phyloP scores from a whole-genome alignment of 208 protist species.

The Leishmania braziliensis region DNA sequence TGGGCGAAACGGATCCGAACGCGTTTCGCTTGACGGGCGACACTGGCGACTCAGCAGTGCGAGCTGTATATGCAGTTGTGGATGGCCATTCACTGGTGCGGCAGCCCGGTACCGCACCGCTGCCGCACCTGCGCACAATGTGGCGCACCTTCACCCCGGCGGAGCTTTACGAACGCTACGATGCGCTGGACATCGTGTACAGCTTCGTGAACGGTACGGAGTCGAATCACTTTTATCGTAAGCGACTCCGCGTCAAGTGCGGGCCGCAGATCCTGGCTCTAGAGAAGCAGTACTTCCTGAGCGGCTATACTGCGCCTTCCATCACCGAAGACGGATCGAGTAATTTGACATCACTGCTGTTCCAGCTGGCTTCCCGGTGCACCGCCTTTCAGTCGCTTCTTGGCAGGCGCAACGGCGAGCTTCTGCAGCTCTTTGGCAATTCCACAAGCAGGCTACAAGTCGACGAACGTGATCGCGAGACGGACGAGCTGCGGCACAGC shows the following conservation, averaged over 20 bases:
- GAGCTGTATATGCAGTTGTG: conserved; percentile 11
- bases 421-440: background rate
- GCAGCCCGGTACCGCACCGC: conserved; percentile 3
- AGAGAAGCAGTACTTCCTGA: background rate
- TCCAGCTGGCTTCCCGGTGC: background rate
- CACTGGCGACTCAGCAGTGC: background rate
- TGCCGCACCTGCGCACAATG: conserved; percentile 26
- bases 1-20: background rate
- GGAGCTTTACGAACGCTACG: conserved; percentile 31
- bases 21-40: background rate
- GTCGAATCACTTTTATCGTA: conserved; percentile 52
- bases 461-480: background rate
- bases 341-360: background rate
- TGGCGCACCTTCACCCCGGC: conserved; percentile 29
- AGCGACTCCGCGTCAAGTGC: background rate
- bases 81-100: conserved; percentile 5
- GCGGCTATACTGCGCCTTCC: too few relatives aligned
- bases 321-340: background rate
- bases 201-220: conserved; percentile 97
- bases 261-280: background rate
- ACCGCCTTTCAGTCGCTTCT: background rate
- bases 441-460: background rate
- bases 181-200: conserved; percentile 91
- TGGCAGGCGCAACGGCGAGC: background rate
- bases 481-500: background rate